A percentile compares a stretch with the other conserved stretches of the same genome.
Conservation (phyloP, 2,329 filamentous ascomycete species). For the Boeremia exigua region DNA sequence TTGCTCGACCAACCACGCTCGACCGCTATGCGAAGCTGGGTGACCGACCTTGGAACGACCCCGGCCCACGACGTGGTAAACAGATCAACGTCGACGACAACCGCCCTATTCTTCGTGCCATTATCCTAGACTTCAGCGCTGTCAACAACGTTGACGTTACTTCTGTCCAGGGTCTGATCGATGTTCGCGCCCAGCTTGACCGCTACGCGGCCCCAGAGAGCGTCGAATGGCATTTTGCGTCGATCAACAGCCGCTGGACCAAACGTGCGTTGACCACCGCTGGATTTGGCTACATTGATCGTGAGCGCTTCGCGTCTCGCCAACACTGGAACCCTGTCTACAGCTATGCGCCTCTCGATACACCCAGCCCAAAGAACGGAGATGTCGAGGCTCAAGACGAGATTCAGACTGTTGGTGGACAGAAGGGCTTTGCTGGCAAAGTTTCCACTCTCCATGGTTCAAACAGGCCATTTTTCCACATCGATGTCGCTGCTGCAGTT, state of each 20-base stretch:
- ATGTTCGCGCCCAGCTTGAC: constrained; percentile 93
- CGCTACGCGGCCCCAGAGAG: constrained; percentile 78
- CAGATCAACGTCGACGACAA: constrained; percentile 54
- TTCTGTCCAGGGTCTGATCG: constrained; percentile 88
- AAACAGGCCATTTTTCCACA: constrained; percentile 90
- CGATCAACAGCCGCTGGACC: constrained; percentile 91
- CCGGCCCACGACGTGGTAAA: constrained; percentile 71
- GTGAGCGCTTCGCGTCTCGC: constrained; percentile 55
- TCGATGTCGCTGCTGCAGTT: constrained; percentile 87
- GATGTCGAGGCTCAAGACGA: constrained; percentile 46
- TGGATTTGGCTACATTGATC: constrained; percentile 78
- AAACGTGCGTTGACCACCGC: constrained; percentile 86
- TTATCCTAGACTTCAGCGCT: constrained; percentile 91
- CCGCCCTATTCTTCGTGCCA: constrained; percentile 78
- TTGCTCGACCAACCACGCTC: constrained; percentile 78
- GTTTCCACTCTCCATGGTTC: constrained; percentile 80
- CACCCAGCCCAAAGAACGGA: constrained; percentile 67
- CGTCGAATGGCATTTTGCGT: constrained; percentile 96
- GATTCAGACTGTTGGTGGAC: constrained; percentile 20
- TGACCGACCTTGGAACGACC: constrained; percentile 92
- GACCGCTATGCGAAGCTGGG: constrained; percentile 63
- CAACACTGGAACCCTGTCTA: constrained; percentile 90
- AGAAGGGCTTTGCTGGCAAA: constrained; percentile 39
- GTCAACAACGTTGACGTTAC: constrained; percentile 96
- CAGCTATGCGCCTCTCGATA: constrained; percentile 85